phyloP scores from a whole-genome alignment of 129 eudicot genomes.

The Heracleum sosnowskyi region DNA sequence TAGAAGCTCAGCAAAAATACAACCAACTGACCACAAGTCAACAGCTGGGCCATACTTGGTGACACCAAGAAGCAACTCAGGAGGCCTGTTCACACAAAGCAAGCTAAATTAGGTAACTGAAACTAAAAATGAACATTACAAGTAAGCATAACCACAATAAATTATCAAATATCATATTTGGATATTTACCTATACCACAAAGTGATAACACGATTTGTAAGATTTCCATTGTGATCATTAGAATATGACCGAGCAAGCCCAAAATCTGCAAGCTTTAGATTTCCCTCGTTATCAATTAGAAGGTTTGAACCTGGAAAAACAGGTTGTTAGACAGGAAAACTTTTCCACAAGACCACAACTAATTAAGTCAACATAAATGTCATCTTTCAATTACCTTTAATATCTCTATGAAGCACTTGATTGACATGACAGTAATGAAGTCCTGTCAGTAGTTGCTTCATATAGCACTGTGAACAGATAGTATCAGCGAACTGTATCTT shows the following conservation, averaged over 20 bases:
- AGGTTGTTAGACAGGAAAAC: constrained; percentile 15
- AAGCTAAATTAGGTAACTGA: constrained; percentile 11
- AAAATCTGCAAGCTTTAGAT: constrained; percentile 93
- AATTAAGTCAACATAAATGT: not conserved
- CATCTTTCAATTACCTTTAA: constrained; percentile 50
- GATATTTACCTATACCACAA: constrained; percentile 82
- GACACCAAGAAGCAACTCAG: constrained; percentile 94
- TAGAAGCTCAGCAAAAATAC: constrained; percentile 91
- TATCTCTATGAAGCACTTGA: constrained; percentile 92
- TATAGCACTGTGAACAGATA: constrained; percentile 67
- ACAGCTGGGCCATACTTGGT: constrained; percentile 94
- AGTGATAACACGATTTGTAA: constrained; percentile 91
- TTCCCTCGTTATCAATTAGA: constrained; percentile 89
- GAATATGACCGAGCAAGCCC: constrained; percentile 84
- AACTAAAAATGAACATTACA: constrained; percentile 6
- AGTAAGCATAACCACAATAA: not conserved
- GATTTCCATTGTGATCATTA: constrained; percentile 58
- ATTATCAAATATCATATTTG: not conserved
- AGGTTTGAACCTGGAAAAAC: constrained; percentile 69
- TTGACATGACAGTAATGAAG: constrained; percentile 92
- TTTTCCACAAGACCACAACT: constrained; percentile 5
- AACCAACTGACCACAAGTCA: constrained; percentile 98
- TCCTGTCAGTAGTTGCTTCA: constrained; percentile 91
- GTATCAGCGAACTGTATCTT: constrained; percentile 14
- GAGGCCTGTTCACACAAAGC: constrained; percentile 60